Evolutionary conservation across 2,329 filamentous ascomycete genomes (phyloP), one percentile per base, ranked within the genome.

Genomic region (Dactylellina parvicollis): DNA sequence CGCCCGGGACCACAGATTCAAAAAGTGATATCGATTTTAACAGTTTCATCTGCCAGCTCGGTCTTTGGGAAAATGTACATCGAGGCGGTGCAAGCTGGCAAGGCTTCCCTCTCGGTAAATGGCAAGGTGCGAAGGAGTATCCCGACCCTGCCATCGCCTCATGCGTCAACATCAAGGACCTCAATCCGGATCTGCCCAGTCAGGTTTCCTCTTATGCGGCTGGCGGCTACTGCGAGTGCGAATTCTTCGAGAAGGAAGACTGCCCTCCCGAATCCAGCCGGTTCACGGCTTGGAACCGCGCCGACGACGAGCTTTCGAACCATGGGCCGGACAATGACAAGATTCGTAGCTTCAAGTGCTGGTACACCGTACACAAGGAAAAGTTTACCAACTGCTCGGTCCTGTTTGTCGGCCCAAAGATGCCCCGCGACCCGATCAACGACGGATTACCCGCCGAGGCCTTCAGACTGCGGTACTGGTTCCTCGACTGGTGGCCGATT

Each of bases 241-340:
- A 55, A 82, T 75, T 83, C 79, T 76, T 83, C 82, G 38, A 81
- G 80, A 14, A 82, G 76, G 69, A 83, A 84, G 40, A 81, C 81
- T 4, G 30, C 30, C 30, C 30, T 34, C 30, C 7, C 30, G 30
- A 34, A 14, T 7, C 30, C 14, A 34, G 7, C 7, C 30, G 30
- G 30, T 34, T 34, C 14, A 7, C 30, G 7, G 30, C 30, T 14
- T 34, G 5, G 7, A 34, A 34, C 30, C 30, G 30, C 30, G 30
- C 7, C 7, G 30, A 34, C 14, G 30, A 7, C 7, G 30, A 7
- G 30, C 14, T 34, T 7, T 34, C 7, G 30, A 34, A 34, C 7
- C 30, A 34, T 14, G 30, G 30, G 5, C 30, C 7, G 30, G 30
- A 34, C 30, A 14, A 34, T 34, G 14, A 34, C 14, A 34, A 14